Evolutionary conservation across 2,329 filamentous ascomycete genomes (phyloP).

Genomic region (Cladosporium sp.): DNA sequence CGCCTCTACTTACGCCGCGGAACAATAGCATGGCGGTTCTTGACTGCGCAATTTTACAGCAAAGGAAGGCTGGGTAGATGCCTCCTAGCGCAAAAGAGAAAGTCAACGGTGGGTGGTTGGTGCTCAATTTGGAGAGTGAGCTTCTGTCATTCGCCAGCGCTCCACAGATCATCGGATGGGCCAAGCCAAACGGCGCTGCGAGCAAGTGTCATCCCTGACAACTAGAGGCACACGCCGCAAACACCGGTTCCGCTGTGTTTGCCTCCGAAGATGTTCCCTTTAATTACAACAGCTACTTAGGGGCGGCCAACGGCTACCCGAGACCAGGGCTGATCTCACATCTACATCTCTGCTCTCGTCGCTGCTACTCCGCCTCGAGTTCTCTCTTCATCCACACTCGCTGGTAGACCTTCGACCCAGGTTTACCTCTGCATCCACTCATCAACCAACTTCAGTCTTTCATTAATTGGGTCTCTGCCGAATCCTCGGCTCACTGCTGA

Average conservation of each 20-base stretch:
- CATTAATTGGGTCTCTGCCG: constrained; percentile 16
- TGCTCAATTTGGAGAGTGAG: not conserved
- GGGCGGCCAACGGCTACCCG: constrained; percentile 16
- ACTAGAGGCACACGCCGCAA: constrained; percentile 2
- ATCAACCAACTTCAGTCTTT: constrained; percentile 14
- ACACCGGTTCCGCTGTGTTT: constrained; percentile 4
- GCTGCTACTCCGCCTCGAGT: not conserved
- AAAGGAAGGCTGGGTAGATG: constrained; percentile 9
- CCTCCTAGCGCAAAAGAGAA: not conserved
- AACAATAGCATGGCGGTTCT: not conserved
- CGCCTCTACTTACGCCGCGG: not conserved
- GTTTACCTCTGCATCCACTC: not conserved
- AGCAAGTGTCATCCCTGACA: constrained; percentile 15
- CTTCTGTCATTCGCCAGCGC: constrained; percentile 16
- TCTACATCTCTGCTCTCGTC: constrained; percentile 13
- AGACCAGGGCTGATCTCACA: constrained; percentile 2
- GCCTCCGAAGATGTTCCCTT: constrained; percentile 16
- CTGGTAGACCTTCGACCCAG: constrained; percentile 13
- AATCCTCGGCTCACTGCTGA: not conserved
- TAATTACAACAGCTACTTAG: constrained; percentile 17
- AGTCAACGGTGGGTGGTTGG: constrained; percentile 11
- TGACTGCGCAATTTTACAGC: not conserved
- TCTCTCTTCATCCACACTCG: not conserved
- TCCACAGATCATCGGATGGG: constrained; percentile 10
- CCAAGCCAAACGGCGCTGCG: constrained; percentile 13